A percentile compares a stretch with the other conserved stretches of the same genome.
phyloP scores from a whole-genome alignment of 2,329 filamentous ascomycete genomes.

The Colletotrichum higginsianum region DNA sequence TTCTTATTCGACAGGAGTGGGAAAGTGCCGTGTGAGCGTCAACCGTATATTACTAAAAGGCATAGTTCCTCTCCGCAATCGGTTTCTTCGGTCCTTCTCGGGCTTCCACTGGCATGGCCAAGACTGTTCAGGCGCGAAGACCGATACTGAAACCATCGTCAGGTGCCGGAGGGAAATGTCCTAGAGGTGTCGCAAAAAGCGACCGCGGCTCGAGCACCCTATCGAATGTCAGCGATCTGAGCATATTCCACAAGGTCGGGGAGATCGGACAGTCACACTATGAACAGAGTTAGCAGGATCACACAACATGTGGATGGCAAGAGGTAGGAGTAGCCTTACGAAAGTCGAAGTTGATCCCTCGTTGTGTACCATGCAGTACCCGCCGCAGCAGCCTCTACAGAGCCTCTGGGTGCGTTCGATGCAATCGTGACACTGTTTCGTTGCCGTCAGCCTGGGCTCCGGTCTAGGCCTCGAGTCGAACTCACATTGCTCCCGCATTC shows the following conservation, averaged over 20 bases:
- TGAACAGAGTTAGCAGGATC: conserved; percentile 48
- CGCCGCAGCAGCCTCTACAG: conserved; percentile 81
- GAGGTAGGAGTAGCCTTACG: conserved; percentile 58
- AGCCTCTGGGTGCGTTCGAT: conserved; percentile 78
- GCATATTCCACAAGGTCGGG: not conserved
- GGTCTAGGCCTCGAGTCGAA: conserved; percentile 33
- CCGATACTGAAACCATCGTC: not conserved
- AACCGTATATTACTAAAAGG: not conserved
- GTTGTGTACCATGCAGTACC: conserved; percentile 88
- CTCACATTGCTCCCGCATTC: conserved; percentile 87
- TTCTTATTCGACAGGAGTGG: not conserved
- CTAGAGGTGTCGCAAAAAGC: conserved; percentile 43
- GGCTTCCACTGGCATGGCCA: not conserved
- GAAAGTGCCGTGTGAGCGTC: not conserved
- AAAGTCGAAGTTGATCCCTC: conserved; percentile 80
- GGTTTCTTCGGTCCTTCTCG: not conserved
- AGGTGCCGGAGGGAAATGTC: not conserved
- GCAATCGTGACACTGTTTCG: conserved; percentile 79
- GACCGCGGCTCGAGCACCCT: conserved; percentile 44
- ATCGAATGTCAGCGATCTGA: conserved; percentile 16
- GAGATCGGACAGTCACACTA: conserved; percentile 64
- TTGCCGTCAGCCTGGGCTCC: conserved; percentile 22
- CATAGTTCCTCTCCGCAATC: no score
- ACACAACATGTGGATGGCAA: not conserved
- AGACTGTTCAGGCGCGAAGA: not conserved